These are phyloP conservation scores for Serendipita indica DNA, from an alignment of 768 basidiomycete species.

Conservation along the genomic window DNA sequence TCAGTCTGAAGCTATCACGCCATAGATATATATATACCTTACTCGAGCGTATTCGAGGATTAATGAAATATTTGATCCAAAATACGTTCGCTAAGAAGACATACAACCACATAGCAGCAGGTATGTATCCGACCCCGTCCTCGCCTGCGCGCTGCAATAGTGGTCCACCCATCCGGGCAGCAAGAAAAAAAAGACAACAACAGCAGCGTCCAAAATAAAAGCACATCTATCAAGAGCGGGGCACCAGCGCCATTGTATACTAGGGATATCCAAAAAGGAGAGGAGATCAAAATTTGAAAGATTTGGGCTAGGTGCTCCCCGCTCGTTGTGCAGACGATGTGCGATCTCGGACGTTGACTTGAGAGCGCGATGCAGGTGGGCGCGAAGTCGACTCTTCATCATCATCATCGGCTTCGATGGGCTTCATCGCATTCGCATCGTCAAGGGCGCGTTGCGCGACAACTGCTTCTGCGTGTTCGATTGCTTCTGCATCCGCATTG, in stretches of 20 bases:
- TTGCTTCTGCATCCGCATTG: slow-evolving; percentile 12
- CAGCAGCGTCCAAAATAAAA: too few relatives aligned
- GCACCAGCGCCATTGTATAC: not conserved
- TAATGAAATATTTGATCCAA: too few relatives aligned
- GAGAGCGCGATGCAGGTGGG: slow-evolving; percentile 1
- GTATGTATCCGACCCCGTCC: too few relatives aligned
- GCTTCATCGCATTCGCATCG: slow-evolving; percentile 55
- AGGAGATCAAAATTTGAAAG: not conserved
- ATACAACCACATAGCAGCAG: too few relatives aligned
- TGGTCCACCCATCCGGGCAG: too few relatives aligned
- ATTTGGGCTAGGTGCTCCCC: not conserved
- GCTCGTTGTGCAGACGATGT: not conserved
- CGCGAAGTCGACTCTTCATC: slow-evolving; percentile 12
- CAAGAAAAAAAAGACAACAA: too few relatives aligned
- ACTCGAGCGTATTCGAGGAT: too few relatives aligned
- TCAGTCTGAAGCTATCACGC: too few relatives aligned
- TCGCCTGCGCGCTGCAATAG: too few relatives aligned
- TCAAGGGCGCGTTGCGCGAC: slow-evolving; percentile 8
- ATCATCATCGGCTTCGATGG: slow-evolving; percentile 42
- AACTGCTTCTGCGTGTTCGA: not conserved
- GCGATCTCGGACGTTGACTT: not conserved
- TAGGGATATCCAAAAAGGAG: not conserved
- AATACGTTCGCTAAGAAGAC: too few relatives aligned
- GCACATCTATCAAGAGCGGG: slow-evolving; percentile 3
- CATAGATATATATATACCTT: too few relatives aligned